A percentile compares a stretch with the other conserved stretches of the same genome.
These are phyloP conservation scores for Backusella luteola DNA, from an alignment of 192 early-diverging fungal genomes.

Conservation along the genomic window DNA sequence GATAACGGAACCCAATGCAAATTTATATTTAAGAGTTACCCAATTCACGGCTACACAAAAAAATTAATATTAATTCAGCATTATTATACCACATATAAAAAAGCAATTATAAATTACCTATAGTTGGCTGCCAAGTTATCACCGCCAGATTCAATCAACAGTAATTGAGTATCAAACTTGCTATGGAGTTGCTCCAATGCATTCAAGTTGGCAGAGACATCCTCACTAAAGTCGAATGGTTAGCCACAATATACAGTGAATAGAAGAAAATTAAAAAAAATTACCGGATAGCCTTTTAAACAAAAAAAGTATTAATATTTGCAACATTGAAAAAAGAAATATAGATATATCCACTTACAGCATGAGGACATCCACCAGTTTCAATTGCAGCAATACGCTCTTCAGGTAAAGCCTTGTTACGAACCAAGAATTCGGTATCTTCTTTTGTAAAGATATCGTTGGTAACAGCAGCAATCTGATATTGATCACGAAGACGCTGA, in stretches of 20 bases:
- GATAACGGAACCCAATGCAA: neutral
- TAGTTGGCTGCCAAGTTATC: constrained; percentile 92
- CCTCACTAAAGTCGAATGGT: constrained; percentile 60
- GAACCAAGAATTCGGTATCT: constrained; percentile 93
- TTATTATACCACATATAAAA: constrained; percentile 1
- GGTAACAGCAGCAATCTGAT: constrained; percentile 89
- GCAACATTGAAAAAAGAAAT: neutral
- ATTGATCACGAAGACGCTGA: constrained; percentile 72
- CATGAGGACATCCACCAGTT: constrained; percentile 96
- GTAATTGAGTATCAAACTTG: constrained; percentile 78
- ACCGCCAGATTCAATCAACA: constrained; percentile 92
- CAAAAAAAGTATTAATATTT: neutral
- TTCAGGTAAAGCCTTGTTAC: constrained; percentile 82
- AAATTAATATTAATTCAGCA: neutral
- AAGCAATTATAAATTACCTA: constrained; percentile 45
- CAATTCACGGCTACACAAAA: constrained; percentile 33
- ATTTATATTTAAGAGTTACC: constrained; percentile 15
- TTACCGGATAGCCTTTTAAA: constrained; percentile 37
- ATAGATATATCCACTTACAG: constrained; percentile 43
- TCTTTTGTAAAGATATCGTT: constrained; percentile 98
- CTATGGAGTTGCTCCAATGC: constrained; percentile 86
- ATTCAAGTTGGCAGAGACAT: constrained; percentile 92
- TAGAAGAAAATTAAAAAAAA: neutral
- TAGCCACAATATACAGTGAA: neutral
- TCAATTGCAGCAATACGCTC: constrained; percentile 93